A percentile compares a stretch with the other conserved stretches of the same genome.
Conservation (phyloP, 2,329 filamentous ascomycete species). For the Neoscytalidium dimidiatum region DNA sequence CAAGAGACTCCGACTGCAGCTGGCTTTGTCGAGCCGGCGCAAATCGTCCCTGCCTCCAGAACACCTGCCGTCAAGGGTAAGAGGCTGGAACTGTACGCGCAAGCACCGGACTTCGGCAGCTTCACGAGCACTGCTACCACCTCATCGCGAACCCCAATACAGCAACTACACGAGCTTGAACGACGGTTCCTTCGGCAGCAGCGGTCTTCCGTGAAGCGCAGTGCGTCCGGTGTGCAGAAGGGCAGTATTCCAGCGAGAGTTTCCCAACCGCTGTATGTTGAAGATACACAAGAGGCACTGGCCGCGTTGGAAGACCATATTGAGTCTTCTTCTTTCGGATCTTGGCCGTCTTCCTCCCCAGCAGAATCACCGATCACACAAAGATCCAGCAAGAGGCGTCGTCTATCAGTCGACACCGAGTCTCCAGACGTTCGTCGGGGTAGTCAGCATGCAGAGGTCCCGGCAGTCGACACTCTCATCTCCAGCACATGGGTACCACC, state of each 20-base stretch:
- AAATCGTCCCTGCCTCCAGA: not conserved
- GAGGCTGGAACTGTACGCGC: not conserved
- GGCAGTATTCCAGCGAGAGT: not conserved
- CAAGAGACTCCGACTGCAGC: not conserved
- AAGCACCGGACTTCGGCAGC: constrained; percentile 16
- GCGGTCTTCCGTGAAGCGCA: not conserved
- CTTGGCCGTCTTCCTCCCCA: constrained; percentile 7
- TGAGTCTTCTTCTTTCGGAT: constrained; percentile 23
- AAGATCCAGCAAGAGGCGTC: not conserved
- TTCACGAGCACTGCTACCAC: constrained; percentile 1
- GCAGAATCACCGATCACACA: constrained; percentile 22
- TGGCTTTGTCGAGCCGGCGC: not conserved
- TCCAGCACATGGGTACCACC: not conserved
- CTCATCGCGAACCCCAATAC: not conserved
- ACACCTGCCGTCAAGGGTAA: not conserved
- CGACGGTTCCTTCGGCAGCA: not conserved
- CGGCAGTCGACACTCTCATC: not conserved
- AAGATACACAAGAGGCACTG: constrained; percentile 47
- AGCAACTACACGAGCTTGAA: not conserved
- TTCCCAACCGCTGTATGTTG: constrained; percentile 30
- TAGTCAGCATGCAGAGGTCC: not conserved
- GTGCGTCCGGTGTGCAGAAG: not conserved
- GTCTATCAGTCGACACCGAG: not conserved
- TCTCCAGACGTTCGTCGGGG: not conserved
- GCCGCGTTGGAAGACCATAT: constrained; percentile 46